phyloP scores from a whole-genome alignment of 352 stramenopile genomes.

The Phytopythium boreale region DNA sequence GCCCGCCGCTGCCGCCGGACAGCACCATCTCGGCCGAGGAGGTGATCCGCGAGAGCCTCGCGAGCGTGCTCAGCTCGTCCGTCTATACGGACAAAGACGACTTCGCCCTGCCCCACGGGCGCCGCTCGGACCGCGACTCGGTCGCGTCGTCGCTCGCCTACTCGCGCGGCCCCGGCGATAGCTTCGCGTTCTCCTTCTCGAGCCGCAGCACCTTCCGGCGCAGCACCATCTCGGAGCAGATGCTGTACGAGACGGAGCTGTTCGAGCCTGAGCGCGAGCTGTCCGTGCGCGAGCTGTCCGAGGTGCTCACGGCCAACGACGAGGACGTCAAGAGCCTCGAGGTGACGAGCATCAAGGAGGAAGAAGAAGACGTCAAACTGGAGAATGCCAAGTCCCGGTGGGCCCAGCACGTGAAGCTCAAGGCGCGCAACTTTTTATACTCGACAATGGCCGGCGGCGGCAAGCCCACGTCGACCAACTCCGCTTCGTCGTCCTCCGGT shows the following conservation, averaged over 20 bases:
- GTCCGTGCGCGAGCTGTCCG: conserved; percentile 65
- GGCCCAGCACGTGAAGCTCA: conserved; percentile 85
- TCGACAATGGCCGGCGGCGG: conserved; percentile 38
- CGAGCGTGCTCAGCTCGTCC: conserved; percentile 68
- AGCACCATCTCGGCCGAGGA: conserved; percentile 85
- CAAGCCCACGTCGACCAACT: conserved; percentile 9
- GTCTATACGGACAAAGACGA: conserved; percentile 75
- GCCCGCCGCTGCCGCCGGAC: conserved; percentile 68
- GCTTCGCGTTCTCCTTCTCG: conserved; percentile 66
- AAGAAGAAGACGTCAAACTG: conserved; percentile 80
- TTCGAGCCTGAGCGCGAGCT: conserved; percentile 82
- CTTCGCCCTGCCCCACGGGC: conserved; percentile 34
- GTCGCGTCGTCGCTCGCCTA: conserved; percentile 29
- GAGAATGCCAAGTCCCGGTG: conserved; percentile 81
- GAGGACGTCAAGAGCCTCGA: conserved; percentile 65
- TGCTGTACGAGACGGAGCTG: conserved; percentile 79
- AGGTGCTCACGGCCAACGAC: conserved; percentile 65
- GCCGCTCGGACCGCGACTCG: conserved; percentile 29
- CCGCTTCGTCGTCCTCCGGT: background rate
- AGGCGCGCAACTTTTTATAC: conserved; percentile 75
- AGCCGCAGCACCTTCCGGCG: conserved; percentile 76
- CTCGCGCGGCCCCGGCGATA: conserved; percentile 22
- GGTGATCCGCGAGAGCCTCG: conserved; percentile 83
- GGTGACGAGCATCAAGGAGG: conserved; percentile 84
- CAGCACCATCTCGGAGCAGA: conserved; percentile 82